Conservation (phyloP, 1,139 yeast genomes). For the Geotrichum candidum region DNA sequence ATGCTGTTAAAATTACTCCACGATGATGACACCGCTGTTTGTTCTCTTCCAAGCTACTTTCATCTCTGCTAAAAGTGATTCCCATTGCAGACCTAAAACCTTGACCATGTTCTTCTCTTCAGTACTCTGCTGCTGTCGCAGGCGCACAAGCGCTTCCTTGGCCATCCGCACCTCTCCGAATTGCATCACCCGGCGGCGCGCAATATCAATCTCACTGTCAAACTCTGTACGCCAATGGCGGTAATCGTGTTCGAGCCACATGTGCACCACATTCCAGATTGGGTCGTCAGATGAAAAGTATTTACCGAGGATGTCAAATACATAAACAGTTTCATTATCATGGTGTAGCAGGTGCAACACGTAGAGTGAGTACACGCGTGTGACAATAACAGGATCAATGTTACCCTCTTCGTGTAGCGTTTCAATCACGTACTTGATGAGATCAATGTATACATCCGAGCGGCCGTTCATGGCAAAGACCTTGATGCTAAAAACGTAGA, state of each 20-base stretch:
- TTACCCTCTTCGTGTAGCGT: conserved; percentile 17
- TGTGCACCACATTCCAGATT: conserved; percentile 19
- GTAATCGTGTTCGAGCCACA: conserved; percentile 25
- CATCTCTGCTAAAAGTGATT: not conserved
- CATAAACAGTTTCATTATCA: conserved; percentile 19
- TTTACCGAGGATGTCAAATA: conserved; percentile 20
- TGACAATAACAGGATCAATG: conserved; percentile 4
- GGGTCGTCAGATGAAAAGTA: conserved; percentile 20
- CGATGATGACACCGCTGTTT: not conserved
- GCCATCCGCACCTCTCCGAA: conserved; percentile 22
- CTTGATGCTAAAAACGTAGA: conserved; percentile 21
- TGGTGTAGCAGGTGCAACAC: conserved; percentile 23
- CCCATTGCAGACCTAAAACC: conserved; percentile 19
- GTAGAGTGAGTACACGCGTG: conserved; percentile 19
- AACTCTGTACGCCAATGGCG: conserved; percentile 21
- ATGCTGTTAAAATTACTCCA: not conserved
- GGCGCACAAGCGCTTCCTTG: conserved; percentile 16
- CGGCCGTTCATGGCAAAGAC: conserved; percentile 23
- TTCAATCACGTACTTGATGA: conserved; percentile 21
- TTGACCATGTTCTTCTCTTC: conserved; percentile 8
- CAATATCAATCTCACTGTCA: conserved; percentile 20
- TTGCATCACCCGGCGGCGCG: conserved; percentile 21
- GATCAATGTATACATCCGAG: conserved; percentile 23
- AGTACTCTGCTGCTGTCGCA: conserved; percentile 10
- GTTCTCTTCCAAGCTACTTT: not conserved